Conservation (phyloP, 306 rosid genomes). For the Cicer pinnatifidum region DNA sequence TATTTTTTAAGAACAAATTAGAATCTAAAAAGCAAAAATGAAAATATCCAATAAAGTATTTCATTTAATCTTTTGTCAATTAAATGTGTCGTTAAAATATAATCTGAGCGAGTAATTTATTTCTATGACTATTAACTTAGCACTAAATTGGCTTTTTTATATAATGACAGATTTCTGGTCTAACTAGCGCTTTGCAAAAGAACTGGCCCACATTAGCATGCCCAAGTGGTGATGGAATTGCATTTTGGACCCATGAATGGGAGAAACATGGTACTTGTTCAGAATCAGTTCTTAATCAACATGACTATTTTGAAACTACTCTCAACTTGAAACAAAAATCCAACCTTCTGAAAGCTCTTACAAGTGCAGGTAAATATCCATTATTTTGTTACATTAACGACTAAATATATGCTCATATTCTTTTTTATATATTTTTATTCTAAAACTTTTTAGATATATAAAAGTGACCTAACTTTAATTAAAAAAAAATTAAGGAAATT, state of each 20-base stretch:
- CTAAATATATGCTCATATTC: not conserved
- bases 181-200: constrained; percentile 45
- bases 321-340: constrained; percentile 55
- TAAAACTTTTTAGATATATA: too few relatives aligned
- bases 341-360: constrained; percentile 63
- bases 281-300: constrained; percentile 65
- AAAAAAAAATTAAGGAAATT: too few relatives aligned
- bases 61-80: too few relatives aligned
- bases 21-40: not conserved
- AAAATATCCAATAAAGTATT: not conserved
- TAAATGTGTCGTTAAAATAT: too few relatives aligned
- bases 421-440: too few relatives aligned
- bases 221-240: constrained; percentile 63
- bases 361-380: constrained; percentile 52
- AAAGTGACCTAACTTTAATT: too few relatives aligned
- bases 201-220: constrained; percentile 79
- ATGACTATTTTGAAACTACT: constrained; percentile 62
- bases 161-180: constrained; percentile 45
- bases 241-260: constrained; percentile 79
- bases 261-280: constrained; percentile 85
- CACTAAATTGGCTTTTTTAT: not conserved
- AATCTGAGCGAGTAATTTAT: too few relatives aligned
- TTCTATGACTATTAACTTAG: not conserved
- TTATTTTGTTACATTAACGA: not conserved
- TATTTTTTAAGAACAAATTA: not conserved